Conservation (phyloP, 371 early-diverging fungal genomes). For the Mucor velutinosus region DNA sequence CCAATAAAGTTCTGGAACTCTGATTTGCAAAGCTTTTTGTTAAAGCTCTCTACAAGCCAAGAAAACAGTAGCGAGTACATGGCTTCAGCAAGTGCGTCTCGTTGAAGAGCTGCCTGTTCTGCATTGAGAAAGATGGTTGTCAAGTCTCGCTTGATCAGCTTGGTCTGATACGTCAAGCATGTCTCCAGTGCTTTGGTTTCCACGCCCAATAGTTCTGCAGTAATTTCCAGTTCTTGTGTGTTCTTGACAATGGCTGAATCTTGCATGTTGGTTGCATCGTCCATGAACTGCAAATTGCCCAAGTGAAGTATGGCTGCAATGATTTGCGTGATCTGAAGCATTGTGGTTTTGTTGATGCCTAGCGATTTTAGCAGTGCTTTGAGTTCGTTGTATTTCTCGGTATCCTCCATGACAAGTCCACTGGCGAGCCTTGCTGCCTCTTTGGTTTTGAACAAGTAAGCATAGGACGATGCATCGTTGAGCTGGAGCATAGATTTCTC, state of each 20-base stretch:
- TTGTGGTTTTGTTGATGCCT: constrained; percentile 76
- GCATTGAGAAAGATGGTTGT: constrained; percentile 60
- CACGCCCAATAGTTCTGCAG: constrained; percentile 78
- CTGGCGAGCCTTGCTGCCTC: constrained; percentile 24
- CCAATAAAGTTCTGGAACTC: constrained; percentile 70
- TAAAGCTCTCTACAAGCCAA: constrained; percentile 33
- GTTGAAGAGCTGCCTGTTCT: constrained; percentile 45
- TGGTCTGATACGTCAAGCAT: constrained; percentile 30
- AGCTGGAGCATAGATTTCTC: constrained; percentile 26
- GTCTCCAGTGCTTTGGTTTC: constrained; percentile 63
- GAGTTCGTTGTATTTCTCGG: constrained; percentile 64
- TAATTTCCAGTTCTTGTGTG: constrained; percentile 61
- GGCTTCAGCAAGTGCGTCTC: constrained; percentile 29
- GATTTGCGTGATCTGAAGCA: constrained; percentile 62
- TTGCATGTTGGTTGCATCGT: constrained; percentile 32
- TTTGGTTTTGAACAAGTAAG: constrained; percentile 22
- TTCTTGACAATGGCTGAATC: constrained; percentile 63
- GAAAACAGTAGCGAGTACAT: constrained; percentile 28
- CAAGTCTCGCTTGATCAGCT: constrained; percentile 50
- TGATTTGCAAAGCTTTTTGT: constrained; percentile 33
- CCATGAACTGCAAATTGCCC: constrained; percentile 72
- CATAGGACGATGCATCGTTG: constrained; percentile 14
- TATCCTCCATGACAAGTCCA: constrained; percentile 37
- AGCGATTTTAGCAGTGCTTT: constrained; percentile 75
- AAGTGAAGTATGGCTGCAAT: constrained; percentile 77